Conservation (phyloP, 2,329 filamentous ascomycete genomes). For the Colletotrichum acutatum region DNA sequence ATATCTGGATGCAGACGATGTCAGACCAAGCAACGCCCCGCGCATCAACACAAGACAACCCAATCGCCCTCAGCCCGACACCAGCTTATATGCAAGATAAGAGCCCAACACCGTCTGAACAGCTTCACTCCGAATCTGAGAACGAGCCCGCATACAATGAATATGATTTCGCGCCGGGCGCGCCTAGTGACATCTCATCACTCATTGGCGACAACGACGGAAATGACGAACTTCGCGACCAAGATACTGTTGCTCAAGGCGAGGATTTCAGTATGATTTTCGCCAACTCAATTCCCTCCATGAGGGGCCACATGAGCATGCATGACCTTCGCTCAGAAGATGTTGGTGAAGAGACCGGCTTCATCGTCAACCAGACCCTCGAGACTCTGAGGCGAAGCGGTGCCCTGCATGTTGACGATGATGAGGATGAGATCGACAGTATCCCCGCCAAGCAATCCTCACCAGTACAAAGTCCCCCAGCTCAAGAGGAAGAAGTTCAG, state of each 20-base stretch:
- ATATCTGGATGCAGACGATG: constrained; percentile 58
- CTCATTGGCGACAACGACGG: constrained; percentile 35
- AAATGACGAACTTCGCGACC: constrained; percentile 38
- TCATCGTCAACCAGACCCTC: constrained; percentile 66
- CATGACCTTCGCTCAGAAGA: constrained; percentile 52
- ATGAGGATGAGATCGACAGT: constrained; percentile 11
- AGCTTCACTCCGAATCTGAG: constrained; percentile 25
- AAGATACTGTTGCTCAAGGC: constrained; percentile 58
- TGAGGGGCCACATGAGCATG: constrained; percentile 54
- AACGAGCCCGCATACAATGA: constrained; percentile 22
- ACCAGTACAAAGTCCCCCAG: background rate
- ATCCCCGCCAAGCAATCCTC: constrained; percentile 1
- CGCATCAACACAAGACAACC: constrained; percentile 33
- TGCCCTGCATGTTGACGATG: constrained; percentile 30
- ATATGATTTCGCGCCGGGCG: constrained; percentile 30
- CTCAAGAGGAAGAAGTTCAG: background rate
- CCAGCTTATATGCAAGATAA: constrained; percentile 13
- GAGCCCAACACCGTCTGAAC: constrained; percentile 25
- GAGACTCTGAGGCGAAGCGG: constrained; percentile 58
- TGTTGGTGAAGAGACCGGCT: constrained; percentile 65
- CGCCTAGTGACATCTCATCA: constrained; percentile 30
- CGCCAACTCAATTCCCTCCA: constrained; percentile 63
- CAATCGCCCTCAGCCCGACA: constrained; percentile 1
- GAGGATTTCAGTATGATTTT: constrained; percentile 72
- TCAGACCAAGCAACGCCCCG: constrained; percentile 52